Base-by-base conservation (phyloP, 1,284 basidiomycete genomes). In the Cryptococcus hybrid region DNA sequence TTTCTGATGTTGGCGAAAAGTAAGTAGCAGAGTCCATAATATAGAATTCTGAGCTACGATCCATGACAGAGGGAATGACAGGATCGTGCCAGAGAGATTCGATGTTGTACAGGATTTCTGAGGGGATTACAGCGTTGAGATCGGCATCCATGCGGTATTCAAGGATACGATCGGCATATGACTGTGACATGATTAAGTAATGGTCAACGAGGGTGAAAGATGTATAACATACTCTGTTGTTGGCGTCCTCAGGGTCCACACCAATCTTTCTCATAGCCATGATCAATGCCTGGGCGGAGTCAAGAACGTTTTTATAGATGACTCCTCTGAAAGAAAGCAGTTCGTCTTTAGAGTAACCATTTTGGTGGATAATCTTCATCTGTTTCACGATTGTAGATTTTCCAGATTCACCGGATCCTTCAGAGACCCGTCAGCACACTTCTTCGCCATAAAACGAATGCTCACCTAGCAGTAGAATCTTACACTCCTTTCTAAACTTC, bases 361-460 rank as follows among this genome's bases (percentile, higher is more conserved):
- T 88, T 77, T 97, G 92, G 77, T 97, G 92, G 60, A 98, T 95
- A 64, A 98, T 97, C 83, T 96, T 97, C 94, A 98, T 98, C 79
- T 98, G 95, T 79, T 97, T 98, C 49, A 97, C 92, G 64, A 98
- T 92, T 0, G 94, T 98, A 5, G 87, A 89, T 80, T 97, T 97
- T 38, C 94, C 95, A 0, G 90, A 94, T 81, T 88, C 87, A 68
- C 87, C 87, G n/a, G 86, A 87, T 58, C 86, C 86, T 86, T 67
- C 42, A 30, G 35, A 37, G 48, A 7, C 47, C 47, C 24, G 9
- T 39, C 50, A 42, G 38, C 50, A 11, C 35, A 8, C 35, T 40
- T 38, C 43, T 8, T 9, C 6, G 9, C 34, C 9, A 18, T 50
- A 13, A 7, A 39, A 15, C 43, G 8, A 30, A 2, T 4, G 82